Percentiles rank a stretch among this genome's conserved stretches.
Evolutionary conservation across 352 stramenopile genomes (phyloP).

Genomic region (Elongisporangium prolatum): DNA sequence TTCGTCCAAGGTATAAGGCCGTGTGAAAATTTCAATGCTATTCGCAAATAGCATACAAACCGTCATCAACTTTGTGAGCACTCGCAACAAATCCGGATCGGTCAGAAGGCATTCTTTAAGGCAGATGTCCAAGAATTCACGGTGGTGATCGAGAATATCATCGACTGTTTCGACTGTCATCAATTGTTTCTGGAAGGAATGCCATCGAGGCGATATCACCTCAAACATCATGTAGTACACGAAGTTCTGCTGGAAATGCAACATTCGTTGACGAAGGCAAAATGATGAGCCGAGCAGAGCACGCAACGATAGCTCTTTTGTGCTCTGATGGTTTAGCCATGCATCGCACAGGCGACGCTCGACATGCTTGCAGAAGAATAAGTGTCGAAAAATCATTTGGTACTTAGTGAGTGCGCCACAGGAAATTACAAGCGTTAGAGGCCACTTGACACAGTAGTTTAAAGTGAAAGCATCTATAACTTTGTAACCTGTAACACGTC

Average conservation of each 20-base stretch:
- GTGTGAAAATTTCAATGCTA: constrained; percentile 91
- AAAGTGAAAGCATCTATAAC: constrained; percentile 96
- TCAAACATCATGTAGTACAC: constrained; percentile 99
- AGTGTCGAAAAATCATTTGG: constrained; percentile 97
- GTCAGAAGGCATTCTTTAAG: constrained; percentile 97
- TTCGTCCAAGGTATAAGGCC: constrained; percentile 78
- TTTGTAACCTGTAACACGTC: constrained; percentile 49
- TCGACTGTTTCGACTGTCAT: constrained; percentile 86
- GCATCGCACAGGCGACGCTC: constrained; percentile 93
- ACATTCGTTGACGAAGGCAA: constrained; percentile 96
- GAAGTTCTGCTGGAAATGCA: constrained; percentile 99
- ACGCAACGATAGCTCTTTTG: constrained; percentile 88
- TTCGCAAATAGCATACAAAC: constrained; percentile 95
- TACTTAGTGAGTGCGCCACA: constrained; percentile 94
- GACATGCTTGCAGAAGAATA: constrained; percentile 99
- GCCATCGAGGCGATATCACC: constrained; percentile 93
- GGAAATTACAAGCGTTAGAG: constrained; percentile 96
- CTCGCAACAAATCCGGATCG: constrained; percentile 91
- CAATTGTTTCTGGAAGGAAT: constrained; percentile 87
- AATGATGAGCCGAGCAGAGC: constrained; percentile 90
- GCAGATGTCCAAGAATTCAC: constrained; percentile 94
- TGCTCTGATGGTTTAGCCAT: constrained; percentile 95
- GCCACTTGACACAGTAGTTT: constrained; percentile 96
- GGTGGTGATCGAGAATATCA: constrained; percentile 93
- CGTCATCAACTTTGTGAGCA: constrained; percentile 95